phyloP scores from a whole-genome alignment of 768 basidiomycete species.

The Sporobolomyces phaffii region DNA sequence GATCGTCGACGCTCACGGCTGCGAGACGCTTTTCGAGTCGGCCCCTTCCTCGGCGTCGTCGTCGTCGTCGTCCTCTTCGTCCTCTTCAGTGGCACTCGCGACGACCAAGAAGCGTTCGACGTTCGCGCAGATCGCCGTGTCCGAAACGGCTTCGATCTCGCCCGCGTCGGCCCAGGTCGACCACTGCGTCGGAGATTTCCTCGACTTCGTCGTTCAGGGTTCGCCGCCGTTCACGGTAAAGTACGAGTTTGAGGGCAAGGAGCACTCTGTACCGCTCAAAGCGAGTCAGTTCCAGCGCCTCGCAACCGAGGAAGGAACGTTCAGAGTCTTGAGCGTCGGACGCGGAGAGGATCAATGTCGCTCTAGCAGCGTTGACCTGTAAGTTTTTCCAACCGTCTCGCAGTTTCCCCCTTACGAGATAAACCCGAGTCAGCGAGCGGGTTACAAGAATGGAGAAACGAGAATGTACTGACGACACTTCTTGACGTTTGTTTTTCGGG shows the following conservation, averaged over 20 bases:
- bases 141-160: slow-evolving; percentile 87
- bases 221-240: slow-evolving; percentile 86
- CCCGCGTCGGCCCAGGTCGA: slow-evolving; percentile 72
- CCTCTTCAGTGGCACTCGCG: not conserved
- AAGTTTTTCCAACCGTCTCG: not conserved
- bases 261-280: slow-evolving; percentile 65
- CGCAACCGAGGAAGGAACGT: slow-evolving; percentile 74
- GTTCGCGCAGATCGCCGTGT: slow-evolving; percentile 65
- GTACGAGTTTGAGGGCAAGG: slow-evolving; percentile 70
- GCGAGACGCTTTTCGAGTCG: slow-evolving; percentile 61
- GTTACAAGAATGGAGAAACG: too few species aligned
- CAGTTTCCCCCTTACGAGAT: not conserved
- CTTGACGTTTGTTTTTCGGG: too few species aligned
- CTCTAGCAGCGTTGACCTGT: slow-evolving; percentile 27
- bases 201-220: slow-evolving; percentile 90
- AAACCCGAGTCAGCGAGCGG: too few species aligned
- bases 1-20: slow-evolving; percentile 71
- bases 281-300: slow-evolving; percentile 69
- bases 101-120: not conserved
- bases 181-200: slow-evolving; percentile 80
- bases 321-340: slow-evolving; percentile 78
- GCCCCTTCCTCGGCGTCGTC: not conserved
- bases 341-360: slow-evolving; percentile 87
- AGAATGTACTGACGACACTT: too few species aligned
- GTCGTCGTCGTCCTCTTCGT: not conserved